Percentiles rank a stretch among this genome's conserved stretches.
Conservation (phyloP, 1,284 basidiomycete genomes). For the Polyporus tsugae region DNA sequence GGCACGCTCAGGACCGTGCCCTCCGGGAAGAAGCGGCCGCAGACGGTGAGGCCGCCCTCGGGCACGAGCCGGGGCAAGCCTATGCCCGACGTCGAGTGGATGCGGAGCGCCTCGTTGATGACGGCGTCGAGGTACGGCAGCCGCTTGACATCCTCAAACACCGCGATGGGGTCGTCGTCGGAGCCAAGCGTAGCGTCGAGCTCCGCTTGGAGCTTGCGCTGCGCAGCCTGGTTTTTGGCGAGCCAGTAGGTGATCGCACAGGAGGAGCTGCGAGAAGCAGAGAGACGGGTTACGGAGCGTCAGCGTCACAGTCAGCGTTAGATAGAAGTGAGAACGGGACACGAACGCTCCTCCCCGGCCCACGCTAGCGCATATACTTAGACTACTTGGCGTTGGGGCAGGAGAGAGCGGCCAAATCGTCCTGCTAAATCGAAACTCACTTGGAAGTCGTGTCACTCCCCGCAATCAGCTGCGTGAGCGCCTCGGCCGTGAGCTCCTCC, state of each 20-base stretch:
- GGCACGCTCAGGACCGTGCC: constrained; percentile 81
- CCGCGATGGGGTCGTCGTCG: constrained; percentile 62
- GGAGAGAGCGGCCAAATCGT: neutral
- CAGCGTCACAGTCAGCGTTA: neutral
- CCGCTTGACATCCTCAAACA: constrained; percentile 69
- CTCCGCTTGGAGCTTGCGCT: constrained; percentile 80
- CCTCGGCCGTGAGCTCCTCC: constrained; percentile 88
- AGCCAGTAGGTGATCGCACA: constrained; percentile 89
- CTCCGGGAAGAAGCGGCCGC: constrained; percentile 68
- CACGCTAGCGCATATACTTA: neutral
- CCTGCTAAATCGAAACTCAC: constrained; percentile 48
- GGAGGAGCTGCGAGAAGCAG: constrained; percentile 62
- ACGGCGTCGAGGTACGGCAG: constrained; percentile 83
- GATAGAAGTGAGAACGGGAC: neutral
- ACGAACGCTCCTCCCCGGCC: neutral
- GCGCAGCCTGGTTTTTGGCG: constrained; percentile 69
- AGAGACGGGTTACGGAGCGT: neutral
- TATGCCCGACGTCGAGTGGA: constrained; percentile 83
- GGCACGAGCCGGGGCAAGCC: constrained; percentile 86
- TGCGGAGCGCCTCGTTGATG: constrained; percentile 83
- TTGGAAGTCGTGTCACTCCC: constrained; percentile 88
- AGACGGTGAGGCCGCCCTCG: constrained; percentile 68
- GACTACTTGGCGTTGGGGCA: neutral
- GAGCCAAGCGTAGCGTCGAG: constrained; percentile 76
- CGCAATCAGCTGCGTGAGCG: constrained; percentile 86